These are phyloP conservation scores for Tetrapisispora namnaoensis DNA, from an alignment of 805 yeast species.

Conservation along the genomic window DNA sequence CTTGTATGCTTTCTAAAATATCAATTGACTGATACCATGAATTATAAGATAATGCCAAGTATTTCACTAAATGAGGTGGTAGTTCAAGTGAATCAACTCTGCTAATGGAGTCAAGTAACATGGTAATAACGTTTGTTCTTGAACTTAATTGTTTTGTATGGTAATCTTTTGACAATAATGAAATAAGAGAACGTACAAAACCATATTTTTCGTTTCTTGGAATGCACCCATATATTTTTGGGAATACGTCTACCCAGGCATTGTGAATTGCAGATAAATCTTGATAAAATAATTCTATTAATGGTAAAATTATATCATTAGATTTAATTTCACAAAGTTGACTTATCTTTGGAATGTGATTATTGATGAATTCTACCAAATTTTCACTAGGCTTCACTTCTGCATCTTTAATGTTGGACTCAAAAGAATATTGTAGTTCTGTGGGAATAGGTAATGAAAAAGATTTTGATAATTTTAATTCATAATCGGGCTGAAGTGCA, in stretches of 20 bases:
- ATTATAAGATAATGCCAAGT: constrained; percentile 74
- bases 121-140: constrained; percentile 78
- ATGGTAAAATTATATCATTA: constrained; percentile 54
- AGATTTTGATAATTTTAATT: constrained; percentile 39
- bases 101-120: constrained; percentile 76
- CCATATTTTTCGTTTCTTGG: constrained; percentile 75
- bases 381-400: constrained; percentile 9
- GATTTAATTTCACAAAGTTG: constrained; percentile 38
- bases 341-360: constrained; percentile 25
- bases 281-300: constrained; percentile 73
- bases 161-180: constrained; percentile 78
- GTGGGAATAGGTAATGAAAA: constrained; percentile 41
- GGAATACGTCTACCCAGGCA: constrained; percentile 80
- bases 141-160: constrained; percentile 84
- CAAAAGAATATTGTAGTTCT: constrained; percentile 10
- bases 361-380: constrained; percentile 24
- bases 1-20: constrained; percentile 64
- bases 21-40: constrained; percentile 87
- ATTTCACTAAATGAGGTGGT: constrained; percentile 90
- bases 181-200: constrained; percentile 70
- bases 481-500: constrained; percentile 47
- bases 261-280: constrained; percentile 69
- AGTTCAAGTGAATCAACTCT: constrained; percentile 61
- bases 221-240: constrained; percentile 63
- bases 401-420: constrained; percentile 5